These are phyloP conservation scores for Grigorovia humatica DNA, from an alignment of 805 yeast species.

Conservation along the genomic window DNA sequence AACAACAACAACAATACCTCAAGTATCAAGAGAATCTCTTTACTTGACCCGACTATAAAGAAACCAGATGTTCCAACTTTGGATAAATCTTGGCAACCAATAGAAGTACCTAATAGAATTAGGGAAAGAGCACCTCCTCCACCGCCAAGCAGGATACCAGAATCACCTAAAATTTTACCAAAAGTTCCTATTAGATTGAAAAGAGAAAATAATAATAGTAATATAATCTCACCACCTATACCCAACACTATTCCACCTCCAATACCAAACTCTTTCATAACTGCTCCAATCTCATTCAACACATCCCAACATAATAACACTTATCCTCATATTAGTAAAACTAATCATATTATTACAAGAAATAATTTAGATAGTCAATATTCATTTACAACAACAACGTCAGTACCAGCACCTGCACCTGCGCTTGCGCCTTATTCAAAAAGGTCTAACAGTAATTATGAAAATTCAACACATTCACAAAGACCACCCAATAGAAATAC, in stretches of 20 bases:
- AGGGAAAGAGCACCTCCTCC: slow-evolving; percentile 23
- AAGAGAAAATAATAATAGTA: background rate
- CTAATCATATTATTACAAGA: background rate
- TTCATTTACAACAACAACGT: background rate
- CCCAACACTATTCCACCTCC: slow-evolving; percentile 5
- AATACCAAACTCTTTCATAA: background rate
- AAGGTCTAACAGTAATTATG: background rate
- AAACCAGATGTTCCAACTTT: slow-evolving; percentile 6
- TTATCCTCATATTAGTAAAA: background rate
- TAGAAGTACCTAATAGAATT: slow-evolving; percentile 18
- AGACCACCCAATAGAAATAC: background rate
- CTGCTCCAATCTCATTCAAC: background rate
- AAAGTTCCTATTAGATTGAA: slow-evolving; percentile 3
- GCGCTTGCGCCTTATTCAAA: background rate
- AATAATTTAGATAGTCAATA: background rate
- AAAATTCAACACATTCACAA: background rate
- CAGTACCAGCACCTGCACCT: background rate
- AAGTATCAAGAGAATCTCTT: background rate
- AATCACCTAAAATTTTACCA: slow-evolving; percentile 7
- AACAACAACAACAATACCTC: background rate
- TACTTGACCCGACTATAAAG: background rate
- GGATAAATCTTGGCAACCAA: slow-evolving; percentile 16
- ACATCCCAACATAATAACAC: no score
- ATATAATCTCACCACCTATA: slow-evolving; percentile 12
- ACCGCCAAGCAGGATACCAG: slow-evolving; percentile 21